Percentiles rank a stretch among this genome's conserved stretches.
phyloP scores from a whole-genome alignment of 768 basidiomycete species.

The Kwoniella newhampshirensis region DNA sequence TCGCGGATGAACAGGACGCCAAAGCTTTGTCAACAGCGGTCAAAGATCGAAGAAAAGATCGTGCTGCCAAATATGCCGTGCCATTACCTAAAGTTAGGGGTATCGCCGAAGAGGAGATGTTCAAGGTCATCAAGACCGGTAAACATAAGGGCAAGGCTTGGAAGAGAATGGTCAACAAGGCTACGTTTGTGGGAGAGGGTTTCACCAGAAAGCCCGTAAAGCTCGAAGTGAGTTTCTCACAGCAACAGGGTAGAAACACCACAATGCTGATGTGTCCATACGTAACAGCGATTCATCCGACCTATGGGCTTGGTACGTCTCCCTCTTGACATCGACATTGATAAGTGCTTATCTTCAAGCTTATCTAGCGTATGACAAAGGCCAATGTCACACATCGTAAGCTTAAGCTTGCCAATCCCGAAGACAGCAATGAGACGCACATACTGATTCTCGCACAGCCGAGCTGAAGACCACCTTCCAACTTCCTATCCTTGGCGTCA shows the following conservation, averaged over 20 bases:
- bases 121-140: constrained; percentile 97
- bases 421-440: not conserved
- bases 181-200: constrained; percentile 96
- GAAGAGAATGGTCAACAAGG: constrained; percentile 99
- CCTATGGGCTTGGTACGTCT: constrained; percentile 75
- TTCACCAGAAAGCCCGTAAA: constrained; percentile 99
- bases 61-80: constrained; percentile 96
- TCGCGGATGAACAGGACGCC: constrained; percentile 62
- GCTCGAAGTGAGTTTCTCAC: constrained; percentile 67
- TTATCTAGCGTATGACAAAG: constrained; percentile 76
- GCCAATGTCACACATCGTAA: constrained; percentile 98
- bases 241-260: not conserved
- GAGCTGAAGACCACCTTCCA: constrained; percentile 99
- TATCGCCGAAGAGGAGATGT: constrained; percentile 99
- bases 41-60: constrained; percentile 98
- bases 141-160: constrained; percentile 94
- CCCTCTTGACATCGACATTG: not conserved
- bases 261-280: constrained; percentile 2
- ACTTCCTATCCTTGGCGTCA: constrained; percentile 92
- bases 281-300: constrained; percentile 74
- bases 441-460: constrained; percentile 59
- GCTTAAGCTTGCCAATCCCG: constrained; percentile 46
- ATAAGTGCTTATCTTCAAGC: not conserved
- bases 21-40: constrained; percentile 93
- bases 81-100: constrained; percentile 95